Percentiles rank a stretch among this genome's conserved stretches.
Evolutionary conservation across 306 rosid genomes (phyloP).

Genomic region (Dicorynia guianensis): DNA sequence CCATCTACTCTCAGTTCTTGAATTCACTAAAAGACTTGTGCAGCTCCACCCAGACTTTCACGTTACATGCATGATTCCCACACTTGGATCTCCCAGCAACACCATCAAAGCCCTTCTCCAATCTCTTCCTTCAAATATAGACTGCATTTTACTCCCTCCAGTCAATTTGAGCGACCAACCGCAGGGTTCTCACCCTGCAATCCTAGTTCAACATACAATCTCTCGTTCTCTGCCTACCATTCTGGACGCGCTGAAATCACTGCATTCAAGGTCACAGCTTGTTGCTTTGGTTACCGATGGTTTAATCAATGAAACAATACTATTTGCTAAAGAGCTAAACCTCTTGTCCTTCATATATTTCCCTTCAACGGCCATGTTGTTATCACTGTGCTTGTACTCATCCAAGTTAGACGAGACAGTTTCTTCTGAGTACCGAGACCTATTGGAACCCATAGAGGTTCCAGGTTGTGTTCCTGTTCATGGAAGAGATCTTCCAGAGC

Average conservation of each 20-base stretch:
- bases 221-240: slow-evolving; percentile 43
- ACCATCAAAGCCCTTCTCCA: slow-evolving; percentile 47
- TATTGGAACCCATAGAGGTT: slow-evolving; percentile 17
- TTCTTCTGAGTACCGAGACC: slow-evolving; percentile 24
- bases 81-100: slow-evolving; percentile 37
- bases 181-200: slow-evolving; percentile 6
- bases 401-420: slow-evolving; percentile 37
- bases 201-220: slow-evolving; percentile 31
- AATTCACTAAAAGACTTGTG: slow-evolving; percentile 46
- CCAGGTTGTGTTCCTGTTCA: slow-evolving; percentile 45
- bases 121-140: slow-evolving; percentile 53
- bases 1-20: slow-evolving; percentile 49
- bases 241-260: slow-evolving; percentile 23
- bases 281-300: slow-evolving; percentile 37
- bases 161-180: slow-evolving; percentile 38
- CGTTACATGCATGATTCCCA: slow-evolving; percentile 55
- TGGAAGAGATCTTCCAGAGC: slow-evolving; percentile 38
- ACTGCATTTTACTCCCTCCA: slow-evolving; percentile 52
- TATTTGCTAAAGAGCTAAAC: slow-evolving; percentile 45
- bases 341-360: slow-evolving; percentile 39
- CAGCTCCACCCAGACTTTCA: slow-evolving; percentile 40
- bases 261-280: slow-evolving; percentile 24
- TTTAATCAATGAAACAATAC: slow-evolving; percentile 39
- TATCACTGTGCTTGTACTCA: not conserved
- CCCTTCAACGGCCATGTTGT: not conserved